Conservation (phyloP, 2,329 filamentous ascomycete species). For the Cordyceps tenuipes region DNA sequence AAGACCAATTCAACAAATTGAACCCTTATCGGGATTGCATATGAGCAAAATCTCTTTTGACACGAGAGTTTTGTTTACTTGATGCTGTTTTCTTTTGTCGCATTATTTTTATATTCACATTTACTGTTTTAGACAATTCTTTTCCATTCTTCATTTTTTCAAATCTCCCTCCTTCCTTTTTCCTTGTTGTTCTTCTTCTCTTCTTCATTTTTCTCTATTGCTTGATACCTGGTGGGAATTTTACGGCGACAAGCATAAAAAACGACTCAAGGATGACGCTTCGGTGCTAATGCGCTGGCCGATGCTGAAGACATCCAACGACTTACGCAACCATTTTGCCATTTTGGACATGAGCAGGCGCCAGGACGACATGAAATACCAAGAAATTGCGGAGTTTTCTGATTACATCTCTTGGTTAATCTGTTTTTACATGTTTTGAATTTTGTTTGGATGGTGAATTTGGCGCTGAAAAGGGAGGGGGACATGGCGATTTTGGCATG, state of each 20-base stretch:
- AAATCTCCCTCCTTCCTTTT: background rate
- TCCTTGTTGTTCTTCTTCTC: background rate
- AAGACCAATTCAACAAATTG: conserved; percentile 1
- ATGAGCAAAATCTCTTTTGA: conserved; percentile 9
- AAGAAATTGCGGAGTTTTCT: background rate
- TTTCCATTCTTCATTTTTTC: background rate
- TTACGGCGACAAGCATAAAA: conserved; percentile 3
- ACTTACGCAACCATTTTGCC: conserved; percentile 1
- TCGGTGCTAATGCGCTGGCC: conserved; percentile 10
- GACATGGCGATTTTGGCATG: background rate
- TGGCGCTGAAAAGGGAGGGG: background rate
- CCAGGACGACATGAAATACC: background rate
- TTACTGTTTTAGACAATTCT: conserved; percentile 2
- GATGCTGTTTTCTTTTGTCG: conserved; percentile 4
- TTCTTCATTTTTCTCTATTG: background rate
- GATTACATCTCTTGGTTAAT: background rate
- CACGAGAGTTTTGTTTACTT: conserved; percentile 11
- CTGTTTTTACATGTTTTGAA: background rate
- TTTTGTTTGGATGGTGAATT: background rate
- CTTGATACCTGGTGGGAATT: conserved; percentile 11
- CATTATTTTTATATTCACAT: background rate
- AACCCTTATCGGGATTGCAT: conserved; percentile 9
- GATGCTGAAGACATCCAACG: conserved; percentile 9
- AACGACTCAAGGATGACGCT: conserved; percentile 5
- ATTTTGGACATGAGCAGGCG: conserved; percentile 2